phyloP scores from a whole-genome alignment of 805 yeast genomes.

The Starmerella davenportii region DNA sequence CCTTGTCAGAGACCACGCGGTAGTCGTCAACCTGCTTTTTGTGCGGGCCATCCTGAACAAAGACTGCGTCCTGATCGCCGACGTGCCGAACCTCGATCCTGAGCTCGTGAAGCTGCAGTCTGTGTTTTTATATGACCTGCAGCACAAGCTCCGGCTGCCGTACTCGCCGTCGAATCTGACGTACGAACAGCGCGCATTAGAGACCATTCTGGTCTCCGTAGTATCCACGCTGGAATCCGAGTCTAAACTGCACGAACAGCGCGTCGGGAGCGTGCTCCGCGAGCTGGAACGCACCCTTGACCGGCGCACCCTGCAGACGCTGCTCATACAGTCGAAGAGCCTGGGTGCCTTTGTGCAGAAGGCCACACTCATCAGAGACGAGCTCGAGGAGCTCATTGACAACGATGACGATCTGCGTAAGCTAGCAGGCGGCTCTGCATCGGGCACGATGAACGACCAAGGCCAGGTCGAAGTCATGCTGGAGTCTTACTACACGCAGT shows the following conservation, averaged over 20 bases:
- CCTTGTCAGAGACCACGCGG: slow-evolving; percentile 58
- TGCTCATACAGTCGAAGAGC: slow-evolving; percentile 71
- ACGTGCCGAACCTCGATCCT: slow-evolving; percentile 31
- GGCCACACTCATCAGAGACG: slow-evolving; percentile 61
- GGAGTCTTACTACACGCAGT: slow-evolving; percentile 78
- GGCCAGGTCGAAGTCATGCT: slow-evolving; percentile 76
- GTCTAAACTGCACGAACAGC: slow-evolving; percentile 65
- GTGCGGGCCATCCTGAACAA: slow-evolving; percentile 77
- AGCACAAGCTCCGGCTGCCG: slow-evolving; percentile 37
- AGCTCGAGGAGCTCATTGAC: slow-evolving; percentile 68
- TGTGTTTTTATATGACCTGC: slow-evolving; percentile 66
- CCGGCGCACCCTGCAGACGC: slow-evolving; percentile 53
- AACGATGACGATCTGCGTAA: slow-evolving; percentile 76
- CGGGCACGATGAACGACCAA: slow-evolving; percentile 34
- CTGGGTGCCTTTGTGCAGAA: slow-evolving; percentile 71
- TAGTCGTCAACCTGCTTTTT: slow-evolving; percentile 65
- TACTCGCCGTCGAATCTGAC: slow-evolving; percentile 35
- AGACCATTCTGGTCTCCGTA: slow-evolving; percentile 67
- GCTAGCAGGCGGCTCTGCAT: slow-evolving; percentile 40
- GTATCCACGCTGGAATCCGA: slow-evolving; percentile 66
- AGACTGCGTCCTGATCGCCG: slow-evolving; percentile 69
- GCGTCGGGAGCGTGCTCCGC: slow-evolving; percentile 50
- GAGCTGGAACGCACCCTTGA: slow-evolving; percentile 75
- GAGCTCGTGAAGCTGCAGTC: slow-evolving; percentile 49
- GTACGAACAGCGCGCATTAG: slow-evolving; percentile 81